Conservation (phyloP, 192 early-diverging fungal genomes). For the Coemansia sp. region DNA sequence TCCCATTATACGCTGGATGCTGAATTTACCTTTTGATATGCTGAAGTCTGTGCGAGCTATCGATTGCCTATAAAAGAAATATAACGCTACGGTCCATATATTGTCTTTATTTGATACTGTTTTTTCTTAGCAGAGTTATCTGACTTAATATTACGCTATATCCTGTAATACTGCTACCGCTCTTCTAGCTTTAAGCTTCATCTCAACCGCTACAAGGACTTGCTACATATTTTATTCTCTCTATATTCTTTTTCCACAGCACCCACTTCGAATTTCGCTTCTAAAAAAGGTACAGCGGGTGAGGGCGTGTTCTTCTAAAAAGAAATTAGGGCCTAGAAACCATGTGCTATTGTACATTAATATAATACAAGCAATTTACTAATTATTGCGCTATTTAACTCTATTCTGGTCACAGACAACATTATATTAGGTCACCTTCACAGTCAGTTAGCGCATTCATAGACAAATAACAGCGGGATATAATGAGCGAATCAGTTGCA, state of each 20-base stretch:
- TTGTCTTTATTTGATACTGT: conserved; percentile 6
- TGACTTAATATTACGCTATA: neutral
- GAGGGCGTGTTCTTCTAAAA: neutral
- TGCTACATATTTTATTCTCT: neutral
- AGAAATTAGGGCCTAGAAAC: neutral
- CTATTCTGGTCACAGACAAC: neutral
- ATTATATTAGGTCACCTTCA: neutral
- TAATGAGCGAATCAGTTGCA: conserved; percentile 45
- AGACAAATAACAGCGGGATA: neutral
- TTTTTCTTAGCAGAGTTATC: conserved; percentile 2
- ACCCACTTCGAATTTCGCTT: neutral
- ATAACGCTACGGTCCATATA: neutral
- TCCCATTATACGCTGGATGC: neutral
- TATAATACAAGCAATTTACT: neutral
- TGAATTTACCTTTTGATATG: neutral
- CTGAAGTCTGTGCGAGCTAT: neutral
- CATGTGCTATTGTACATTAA: neutral
- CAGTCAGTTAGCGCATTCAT: neutral
- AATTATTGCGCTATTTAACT: neutral
- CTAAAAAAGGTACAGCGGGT: neutral
- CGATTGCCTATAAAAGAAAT: neutral
- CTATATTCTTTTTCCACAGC: neutral
- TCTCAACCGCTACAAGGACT: neutral
- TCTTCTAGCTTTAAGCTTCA: neutral
- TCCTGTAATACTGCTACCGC: conserved; percentile 7